Percentiles rank a stretch among this genome's conserved stretches.
Conservation (phyloP, 306 rosid genomes). For the Sphenostylis stenocarpa region DNA sequence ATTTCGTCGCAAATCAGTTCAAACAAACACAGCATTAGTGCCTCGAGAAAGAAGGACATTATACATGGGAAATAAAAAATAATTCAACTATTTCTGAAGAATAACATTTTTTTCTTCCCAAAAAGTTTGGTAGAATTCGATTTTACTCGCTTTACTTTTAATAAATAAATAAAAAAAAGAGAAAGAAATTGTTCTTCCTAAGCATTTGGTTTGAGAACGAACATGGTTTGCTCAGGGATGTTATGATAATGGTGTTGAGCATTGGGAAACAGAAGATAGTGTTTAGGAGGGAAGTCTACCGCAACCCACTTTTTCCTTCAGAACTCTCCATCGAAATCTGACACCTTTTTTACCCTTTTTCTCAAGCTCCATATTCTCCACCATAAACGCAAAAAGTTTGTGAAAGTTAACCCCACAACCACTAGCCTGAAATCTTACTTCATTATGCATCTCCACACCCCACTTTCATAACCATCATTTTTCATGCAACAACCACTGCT, state of each 20-base stretch:
- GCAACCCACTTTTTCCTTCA: conserved; percentile 23
- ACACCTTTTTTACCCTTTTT: conserved; percentile 28
- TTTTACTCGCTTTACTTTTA: background rate
- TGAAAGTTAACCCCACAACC: conserved; percentile 53
- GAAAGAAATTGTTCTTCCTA: no score
- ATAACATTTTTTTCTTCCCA: background rate
- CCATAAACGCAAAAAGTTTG: conserved; percentile 29
- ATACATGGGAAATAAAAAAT: no score
- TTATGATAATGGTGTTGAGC: conserved; percentile 7
- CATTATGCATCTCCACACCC: conserved; percentile 37
- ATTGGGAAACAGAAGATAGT: conserved; percentile 54
- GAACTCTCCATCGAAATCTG: conserved; percentile 31
- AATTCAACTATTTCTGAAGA: no score
- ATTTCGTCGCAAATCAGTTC: no score
- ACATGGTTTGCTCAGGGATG: background rate
- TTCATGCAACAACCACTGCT: conserved; percentile 42
- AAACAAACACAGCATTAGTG: no score
- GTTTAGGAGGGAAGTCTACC: conserved; percentile 33
- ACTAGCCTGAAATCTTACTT: conserved; percentile 41
- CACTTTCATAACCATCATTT: conserved; percentile 34
- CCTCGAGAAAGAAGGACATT: no score
- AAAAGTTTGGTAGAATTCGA: background rate
- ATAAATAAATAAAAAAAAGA: background rate
- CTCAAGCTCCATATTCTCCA: conserved; percentile 44
- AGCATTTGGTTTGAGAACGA: conserved; percentile 5